Evolutionary conservation across 2,329 filamentous ascomycete genomes (phyloP).

Genomic region (Scortechinia acanthostroma): DNA sequence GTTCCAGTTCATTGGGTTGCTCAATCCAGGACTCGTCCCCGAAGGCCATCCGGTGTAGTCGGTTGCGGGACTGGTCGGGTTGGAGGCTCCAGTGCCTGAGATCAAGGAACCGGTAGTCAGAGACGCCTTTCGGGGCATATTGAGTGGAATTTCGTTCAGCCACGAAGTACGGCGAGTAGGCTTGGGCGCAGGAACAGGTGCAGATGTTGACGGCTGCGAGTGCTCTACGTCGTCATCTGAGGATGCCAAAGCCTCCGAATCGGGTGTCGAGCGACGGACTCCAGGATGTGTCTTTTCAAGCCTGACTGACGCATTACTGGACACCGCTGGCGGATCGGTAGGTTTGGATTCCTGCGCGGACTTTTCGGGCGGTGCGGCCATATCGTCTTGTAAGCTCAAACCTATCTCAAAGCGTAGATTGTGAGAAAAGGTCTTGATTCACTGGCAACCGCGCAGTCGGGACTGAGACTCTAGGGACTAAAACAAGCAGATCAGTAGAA

Average conservation of each 20-base stretch:
- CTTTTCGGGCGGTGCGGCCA: slow-evolving; percentile 37
- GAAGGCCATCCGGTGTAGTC: slow-evolving; percentile 49
- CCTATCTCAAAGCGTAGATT: no score
- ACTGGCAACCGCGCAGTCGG: no score
- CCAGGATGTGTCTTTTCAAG: slow-evolving; percentile 63
- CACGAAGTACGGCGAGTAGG: slow-evolving; percentile 72
- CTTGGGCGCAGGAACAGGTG: slow-evolving; percentile 41
- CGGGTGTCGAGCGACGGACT: slow-evolving; percentile 77
- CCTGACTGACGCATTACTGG: slow-evolving; percentile 56
- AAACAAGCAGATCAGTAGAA: no score
- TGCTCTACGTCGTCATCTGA: slow-evolving; percentile 85
- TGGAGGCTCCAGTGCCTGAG: slow-evolving; percentile 72
- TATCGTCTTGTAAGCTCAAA: no score
- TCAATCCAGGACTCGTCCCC: slow-evolving; percentile 41
- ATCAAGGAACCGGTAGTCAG: slow-evolving; percentile 66
- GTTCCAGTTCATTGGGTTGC: slow-evolving; percentile 35
- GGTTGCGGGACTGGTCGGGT: slow-evolving; percentile 71
- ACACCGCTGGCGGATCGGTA: slow-evolving; percentile 32
- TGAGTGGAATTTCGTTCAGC: slow-evolving; percentile 74
- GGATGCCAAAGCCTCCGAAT: slow-evolving; percentile 87
- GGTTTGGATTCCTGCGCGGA: slow-evolving; percentile 41
- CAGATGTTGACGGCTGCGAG: slow-evolving; percentile 34
- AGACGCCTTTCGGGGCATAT: slow-evolving; percentile 62
- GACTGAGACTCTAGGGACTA: no score
- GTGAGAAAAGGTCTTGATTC: no score